Evolutionary conservation across 2,329 filamentous ascomycete species (phyloP), one percentile per base, ranked within the genome.

Genomic region (Paramyrothecium roridum): DNA sequence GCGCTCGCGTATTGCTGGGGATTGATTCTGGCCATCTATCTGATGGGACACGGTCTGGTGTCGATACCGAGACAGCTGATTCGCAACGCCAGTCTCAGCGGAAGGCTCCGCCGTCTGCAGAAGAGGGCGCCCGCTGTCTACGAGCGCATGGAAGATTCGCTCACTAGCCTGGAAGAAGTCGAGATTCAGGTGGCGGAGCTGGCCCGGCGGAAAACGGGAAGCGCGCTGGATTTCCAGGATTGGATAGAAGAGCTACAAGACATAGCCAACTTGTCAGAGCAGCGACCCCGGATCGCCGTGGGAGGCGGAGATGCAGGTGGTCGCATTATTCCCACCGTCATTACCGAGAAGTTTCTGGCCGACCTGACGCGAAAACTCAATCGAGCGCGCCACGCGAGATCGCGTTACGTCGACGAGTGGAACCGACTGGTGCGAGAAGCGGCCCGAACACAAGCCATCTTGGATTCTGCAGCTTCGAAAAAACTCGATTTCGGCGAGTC

Each of bases 181-280:
- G 93, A 97, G 69, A 79, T 82, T 3, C 91, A 96, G 67, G 88
- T 98, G 3, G 75, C 82, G 20, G 90, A 95, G 68, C 79, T 99
- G 45, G 85, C 87, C 61, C 85, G 87, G 61, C 84, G 92, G 62
- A 97, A 96, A 76, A 87, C 84, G 3, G 91, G 89, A 17, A 90
- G 86, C 22, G 87, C 90, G 6, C 77, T 79, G 54, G 83, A 89
- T 46, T 95, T 93, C 66, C 85, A 87, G 62, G 93, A 96, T 63
- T 99, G 95, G 95, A 96, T 99, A 61, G 93, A 98, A 62, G 95
- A 99, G 67, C 77, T 99, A 33, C 87, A 85, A 3, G 93, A 98
- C 60, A 84, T 88, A 59, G 86, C 86, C 48, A 87, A 83, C 63
- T 72, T 91, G 7, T 83, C 87, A 2, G 90, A 93, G 61, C 76